Evolutionary conservation across 164 flowering plant genomes (phyloP), one percentile per base, ranked within the genome.

Genomic region (Buxus sempervirens): DNA sequence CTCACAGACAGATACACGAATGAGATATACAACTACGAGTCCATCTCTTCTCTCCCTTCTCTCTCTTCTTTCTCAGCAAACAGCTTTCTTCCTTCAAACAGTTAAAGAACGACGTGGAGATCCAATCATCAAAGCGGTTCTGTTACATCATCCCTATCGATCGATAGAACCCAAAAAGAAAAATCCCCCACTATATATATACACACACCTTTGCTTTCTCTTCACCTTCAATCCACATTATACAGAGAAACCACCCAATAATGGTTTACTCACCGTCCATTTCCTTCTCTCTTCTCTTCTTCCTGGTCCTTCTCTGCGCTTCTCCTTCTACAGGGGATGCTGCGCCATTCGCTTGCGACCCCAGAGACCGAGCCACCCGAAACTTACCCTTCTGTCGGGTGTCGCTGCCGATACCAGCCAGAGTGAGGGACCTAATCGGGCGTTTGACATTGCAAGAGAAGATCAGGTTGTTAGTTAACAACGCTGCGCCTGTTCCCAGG

Each of bases 391-490:
- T 94, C 58, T 94, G 97, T 74, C 68, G 62, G 25, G 60, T 59
- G 0, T 23, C 74, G 12, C 23, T 81, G 23, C 78, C 82, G 5
- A 73, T 77, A 20, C 51, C 62, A 8, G 78, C 70, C 3, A 70
- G 98, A 48, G 97, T 86, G 16, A 74, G 56, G 61, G 98, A 94
- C 68, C 78, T 94, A 4, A 67, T 91, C 54, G 81, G 84, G 27
- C 80, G 95, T 66, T 63, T 94, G 72, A 91, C 90, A 12, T 72
- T 91, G 78, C 79, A 72, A 15, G 98, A 94, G 81, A 94, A 94
- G 75, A 82, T 88, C 4, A 53, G 71, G 63, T 74, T 86, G 68
- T 78, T 94, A 18, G 96, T 84, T 45, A 81, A 86, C 85, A 84
- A 81, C 68, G 96, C 98, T 0, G 84, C 82, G 0, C 74, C 84